Evolutionary conservation across 208 protist genomes (phyloP), one percentile per base, ranked within the genome.

Genomic region (Trypanosoma mega): DNA sequence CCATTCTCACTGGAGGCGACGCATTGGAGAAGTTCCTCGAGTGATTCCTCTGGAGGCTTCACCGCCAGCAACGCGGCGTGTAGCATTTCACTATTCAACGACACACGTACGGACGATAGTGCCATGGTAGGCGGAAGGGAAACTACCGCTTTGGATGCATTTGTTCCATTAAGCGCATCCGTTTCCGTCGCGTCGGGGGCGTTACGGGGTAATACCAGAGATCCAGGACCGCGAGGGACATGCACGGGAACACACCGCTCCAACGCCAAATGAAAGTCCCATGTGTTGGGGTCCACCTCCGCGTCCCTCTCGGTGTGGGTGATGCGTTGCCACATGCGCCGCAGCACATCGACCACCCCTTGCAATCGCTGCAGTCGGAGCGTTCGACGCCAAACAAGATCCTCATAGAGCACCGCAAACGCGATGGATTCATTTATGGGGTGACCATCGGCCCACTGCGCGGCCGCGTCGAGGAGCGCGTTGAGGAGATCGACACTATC

Each of bases 361-460:
- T 63, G 66, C 1, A 81, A 55, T 4, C 78, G 76, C 18, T 77
- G 70, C 41, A 93, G 72, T 11, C 75, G 86, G 11, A 44, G 34
- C 16, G 58, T 37, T 4, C 71, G 66, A 14, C 59, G 59, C 7
- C 68, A 63, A 30, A 83, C 58, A 16, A 93, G 30, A 29, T 87
- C 86, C 36, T 84, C 80, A 50, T 86, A 83, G 26, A 84, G 55
- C 7, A 93, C 68, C 36, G 80, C 63, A 34, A 88, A 87, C 21
- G 72, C 37, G 0, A 78, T 63, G 11, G 78, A 73, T 23, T 85
- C 78, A 54, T 79, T 75, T 1, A 80, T 27, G 5, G 30, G 29
- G 24, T 66, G 41, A 12, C 68, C 78, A 30, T 51, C 76, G 48
- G 46, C 64, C 63, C 39, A 87, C 46, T 44, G 68, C 45, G 51